Base-by-base conservation (phyloP, 2,329 filamentous ascomycete genomes). In the Colletotrichum higginsianum region DNA sequence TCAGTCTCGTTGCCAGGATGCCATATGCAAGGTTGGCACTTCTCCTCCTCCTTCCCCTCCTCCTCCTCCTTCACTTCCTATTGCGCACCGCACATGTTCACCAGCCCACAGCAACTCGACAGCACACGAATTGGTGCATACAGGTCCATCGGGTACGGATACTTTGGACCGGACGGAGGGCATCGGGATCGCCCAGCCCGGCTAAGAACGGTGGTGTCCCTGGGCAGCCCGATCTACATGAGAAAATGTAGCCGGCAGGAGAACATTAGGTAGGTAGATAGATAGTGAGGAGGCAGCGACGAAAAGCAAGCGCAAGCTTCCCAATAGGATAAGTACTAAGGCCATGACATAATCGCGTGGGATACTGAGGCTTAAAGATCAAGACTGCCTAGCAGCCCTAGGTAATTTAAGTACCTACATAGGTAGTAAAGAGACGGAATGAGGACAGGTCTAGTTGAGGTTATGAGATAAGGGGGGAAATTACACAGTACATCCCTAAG, bases 11-110 rank as follows among this genome's bases (percentile, higher is more conserved):
- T 60, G 68, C 53, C 58, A 50, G 68, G 64, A 71, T 71, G 38
- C 68, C 57, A 71, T 53, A 49, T 63, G 58, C 58, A 57, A 61
- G 61, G 50, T 61, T 56, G 44, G 63, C 67, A 67, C 52, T 44
- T 42, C 38, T 71, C 64, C 35, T 56, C 23, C 42, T 57, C 30
- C 26, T 30, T 30, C 26, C 5, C 26, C 38, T 71, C 63, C 35
- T 42, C 23, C 42, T 57, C 8, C 35, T 11, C 35, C 35, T 38
- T 38, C 35, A 9, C 35, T 38, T 9, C 35, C 35, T 12, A 38
- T 3, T 38, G 8, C 35, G 35, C 35, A 38, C 35, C 9, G 21
- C 26, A 50, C 46, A 26, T 42, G 21, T 46, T 40, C 53, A 47
- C 50, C 52, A 53, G 50, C 52, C 42, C 64, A 46, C 44, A 67